These are phyloP conservation scores for Pichia nanzhaoensis DNA, from an alignment of 805 yeast genomes.

Conservation along the genomic window DNA sequence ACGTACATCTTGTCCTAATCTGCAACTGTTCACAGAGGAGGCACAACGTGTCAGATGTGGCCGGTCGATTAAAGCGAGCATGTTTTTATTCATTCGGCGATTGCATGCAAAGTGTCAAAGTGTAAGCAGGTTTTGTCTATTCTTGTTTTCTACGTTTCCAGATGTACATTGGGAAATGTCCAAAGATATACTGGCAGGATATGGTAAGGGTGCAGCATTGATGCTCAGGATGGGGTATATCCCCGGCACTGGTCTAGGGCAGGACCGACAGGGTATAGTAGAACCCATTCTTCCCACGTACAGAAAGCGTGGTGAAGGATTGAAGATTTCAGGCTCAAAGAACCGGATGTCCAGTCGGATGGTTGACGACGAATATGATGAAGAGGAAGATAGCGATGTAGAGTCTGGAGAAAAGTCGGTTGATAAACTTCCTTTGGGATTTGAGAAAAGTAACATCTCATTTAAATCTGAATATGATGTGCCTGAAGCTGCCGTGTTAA, in stretches of 20 bases:
- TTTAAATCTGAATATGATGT: slow-evolving; percentile 12
- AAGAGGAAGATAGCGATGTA: slow-evolving; percentile 24
- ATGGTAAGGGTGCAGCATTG: slow-evolving; percentile 82
- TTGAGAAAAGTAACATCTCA: slow-evolving; percentile 11
- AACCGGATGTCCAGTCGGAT: slow-evolving; percentile 13
- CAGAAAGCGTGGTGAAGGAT: slow-evolving; percentile 64
- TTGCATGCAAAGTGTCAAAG: too few relatives aligned
- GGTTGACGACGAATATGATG: slow-evolving; percentile 12
- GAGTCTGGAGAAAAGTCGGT: not conserved
- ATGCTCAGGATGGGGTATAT: slow-evolving; percentile 82
- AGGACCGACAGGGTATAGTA: slow-evolving; percentile 60
- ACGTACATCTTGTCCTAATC: too few relatives aligned
- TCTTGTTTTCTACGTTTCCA: too few relatives aligned
- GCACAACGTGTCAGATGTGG: too few relatives aligned
- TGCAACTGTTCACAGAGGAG: too few relatives aligned
- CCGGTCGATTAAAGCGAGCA: too few relatives aligned
- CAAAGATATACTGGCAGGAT: slow-evolving; percentile 23
- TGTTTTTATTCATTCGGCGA: too few relatives aligned
- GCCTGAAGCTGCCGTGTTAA: slow-evolving; percentile 32
- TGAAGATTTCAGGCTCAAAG: slow-evolving; percentile 51
- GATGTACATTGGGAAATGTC: too few relatives aligned
- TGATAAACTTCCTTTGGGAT: slow-evolving; percentile 4
- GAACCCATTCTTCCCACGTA: slow-evolving; percentile 71
- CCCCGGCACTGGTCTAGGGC: slow-evolving; percentile 82
- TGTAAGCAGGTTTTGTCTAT: too few relatives aligned